Conservation (phyloP, 73 alveolate genomes). For the Paramecium biaurelia region DNA sequence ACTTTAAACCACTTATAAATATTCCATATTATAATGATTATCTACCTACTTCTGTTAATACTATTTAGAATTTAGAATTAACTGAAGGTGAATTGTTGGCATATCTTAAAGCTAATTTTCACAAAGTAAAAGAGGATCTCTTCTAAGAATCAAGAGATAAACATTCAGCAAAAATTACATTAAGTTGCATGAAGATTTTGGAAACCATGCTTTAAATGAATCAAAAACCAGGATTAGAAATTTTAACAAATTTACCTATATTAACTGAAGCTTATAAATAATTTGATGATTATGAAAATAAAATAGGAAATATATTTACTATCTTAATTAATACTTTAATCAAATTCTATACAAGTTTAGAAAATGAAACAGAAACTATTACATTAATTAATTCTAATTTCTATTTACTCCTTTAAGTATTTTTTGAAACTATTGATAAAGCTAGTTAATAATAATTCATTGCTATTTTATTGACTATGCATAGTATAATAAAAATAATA, state of each 20-base stretch:
- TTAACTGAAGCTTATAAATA: background rate
- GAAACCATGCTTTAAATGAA: background rate
- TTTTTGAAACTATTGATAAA: background rate
- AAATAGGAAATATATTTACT: background rate
- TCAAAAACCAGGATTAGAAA: background rate
- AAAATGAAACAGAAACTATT: background rate
- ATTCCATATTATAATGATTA: background rate
- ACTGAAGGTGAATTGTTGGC: background rate
- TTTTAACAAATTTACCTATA: background rate
- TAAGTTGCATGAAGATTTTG: background rate
- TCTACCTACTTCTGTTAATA: background rate
- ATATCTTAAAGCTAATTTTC: background rate
- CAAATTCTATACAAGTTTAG: background rate
- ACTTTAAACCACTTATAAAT: background rate
- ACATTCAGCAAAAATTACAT: background rate
- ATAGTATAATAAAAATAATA: background rate
- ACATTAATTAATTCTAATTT: background rate
- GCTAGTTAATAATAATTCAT: constrained; percentile 1
- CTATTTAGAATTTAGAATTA: background rate
- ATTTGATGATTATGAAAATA: background rate
- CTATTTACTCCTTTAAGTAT: background rate
- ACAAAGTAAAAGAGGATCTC: background rate
- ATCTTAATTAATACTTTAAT: background rate
- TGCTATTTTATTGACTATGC: background rate
- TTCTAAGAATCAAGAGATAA: background rate